A percentile compares a stretch with the other conserved stretches of the same genome.
Evolutionary conservation across 148 eudicot species (phyloP).

Genomic region (Fagopyrum homotropicum): DNA sequence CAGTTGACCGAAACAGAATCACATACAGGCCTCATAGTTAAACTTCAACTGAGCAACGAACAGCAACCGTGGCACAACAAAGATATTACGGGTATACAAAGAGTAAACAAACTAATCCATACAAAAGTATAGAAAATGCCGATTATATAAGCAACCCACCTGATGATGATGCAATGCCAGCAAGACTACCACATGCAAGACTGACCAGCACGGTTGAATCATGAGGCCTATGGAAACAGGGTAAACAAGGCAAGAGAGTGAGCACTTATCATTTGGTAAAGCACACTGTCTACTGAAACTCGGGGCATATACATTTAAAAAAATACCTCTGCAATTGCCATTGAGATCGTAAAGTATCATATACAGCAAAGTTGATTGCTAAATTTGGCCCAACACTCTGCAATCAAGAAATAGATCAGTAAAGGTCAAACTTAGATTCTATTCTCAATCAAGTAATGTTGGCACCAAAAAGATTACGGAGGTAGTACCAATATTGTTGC

Average conservation of each 20-base stretch:
- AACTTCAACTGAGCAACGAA: not conserved
- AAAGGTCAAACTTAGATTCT: not conserved
- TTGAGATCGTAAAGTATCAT: conserved; percentile 72
- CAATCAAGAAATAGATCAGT: conserved; percentile 4
- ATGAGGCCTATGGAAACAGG: conserved; percentile 46
- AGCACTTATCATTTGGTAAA: not conserved
- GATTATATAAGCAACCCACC: conserved; percentile 37
- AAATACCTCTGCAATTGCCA: conserved; percentile 66
- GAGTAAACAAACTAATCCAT: not conserved
- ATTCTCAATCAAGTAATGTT: conserved; percentile 3
- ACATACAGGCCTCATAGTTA: not conserved
- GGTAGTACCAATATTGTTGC: conserved; percentile 70
- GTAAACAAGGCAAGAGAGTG: not conserved
- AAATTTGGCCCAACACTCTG: conserved; percentile 98
- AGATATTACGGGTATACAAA: not conserved
- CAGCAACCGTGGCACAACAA: not conserved
- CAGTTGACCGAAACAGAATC: not conserved
- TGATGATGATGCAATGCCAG: conserved; percentile 93
- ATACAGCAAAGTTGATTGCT: conserved; percentile 92
- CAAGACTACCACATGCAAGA: conserved; percentile 95
- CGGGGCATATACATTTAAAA: not conserved
- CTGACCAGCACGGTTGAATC: conserved; percentile 74
- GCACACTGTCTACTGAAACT: not conserved
- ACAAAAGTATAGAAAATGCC: not conserved
- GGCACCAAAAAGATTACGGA: not conserved